phyloP scores from a whole-genome alignment of 2,329 filamentous ascomycete genomes.

The Paraconiothyrium brasiliense region DNA sequence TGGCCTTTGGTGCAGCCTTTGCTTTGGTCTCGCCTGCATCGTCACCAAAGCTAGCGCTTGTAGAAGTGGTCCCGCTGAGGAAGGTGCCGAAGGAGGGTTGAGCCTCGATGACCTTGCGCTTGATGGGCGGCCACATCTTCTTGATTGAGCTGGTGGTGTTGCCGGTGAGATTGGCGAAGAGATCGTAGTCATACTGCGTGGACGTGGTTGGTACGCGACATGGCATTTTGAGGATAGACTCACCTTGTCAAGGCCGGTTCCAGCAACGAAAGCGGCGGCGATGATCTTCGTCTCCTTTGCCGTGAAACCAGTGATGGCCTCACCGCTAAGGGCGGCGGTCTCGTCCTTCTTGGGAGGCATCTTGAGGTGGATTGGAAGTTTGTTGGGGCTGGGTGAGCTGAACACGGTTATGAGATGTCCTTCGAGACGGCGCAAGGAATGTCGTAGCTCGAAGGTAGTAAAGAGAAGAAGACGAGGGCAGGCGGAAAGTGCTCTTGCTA shows the following conservation, averaged over 20 bases:
- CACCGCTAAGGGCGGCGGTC: not conserved
- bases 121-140: slow-evolving; percentile 46
- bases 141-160: slow-evolving; percentile 43
- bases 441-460: not conserved
- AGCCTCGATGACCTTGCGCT: slow-evolving; percentile 40
- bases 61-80: slow-evolving; percentile 21
- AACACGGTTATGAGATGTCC: not conserved
- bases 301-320: slow-evolving; percentile 32
- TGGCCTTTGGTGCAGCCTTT: slow-evolving; percentile 19
- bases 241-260: slow-evolving; percentile 40
- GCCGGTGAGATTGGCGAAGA: slow-evolving; percentile 39
- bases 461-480: not conserved
- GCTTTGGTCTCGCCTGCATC: slow-evolving; percentile 5
- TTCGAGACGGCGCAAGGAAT: not conserved
- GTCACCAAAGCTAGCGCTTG: not conserved
- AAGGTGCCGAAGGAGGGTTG: slow-evolving; percentile 36
- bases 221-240: not conserved
- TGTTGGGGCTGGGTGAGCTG: not conserved
- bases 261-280: slow-evolving; percentile 43
- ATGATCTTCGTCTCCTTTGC: slow-evolving; percentile 39
- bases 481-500: not conserved
- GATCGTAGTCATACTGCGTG: slow-evolving; percentile 39
- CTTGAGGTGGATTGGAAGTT: not conserved
- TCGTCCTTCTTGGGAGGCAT: slow-evolving; percentile 44
- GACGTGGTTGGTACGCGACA: not conserved